Base-by-base conservation (phyloP, 331 rosid species). In the Telfairia occidentalis region DNA sequence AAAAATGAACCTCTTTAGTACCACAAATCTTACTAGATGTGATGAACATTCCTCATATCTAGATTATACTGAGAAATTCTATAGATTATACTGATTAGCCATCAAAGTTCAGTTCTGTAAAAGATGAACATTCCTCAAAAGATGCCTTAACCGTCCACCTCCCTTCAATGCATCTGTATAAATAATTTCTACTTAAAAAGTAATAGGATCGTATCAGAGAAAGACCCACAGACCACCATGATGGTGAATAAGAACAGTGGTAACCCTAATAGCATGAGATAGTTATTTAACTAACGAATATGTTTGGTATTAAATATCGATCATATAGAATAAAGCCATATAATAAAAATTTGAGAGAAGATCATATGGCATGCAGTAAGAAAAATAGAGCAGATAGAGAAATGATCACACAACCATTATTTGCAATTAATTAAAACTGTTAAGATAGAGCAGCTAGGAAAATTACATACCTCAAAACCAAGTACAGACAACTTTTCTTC, bases 401-500 rank as follows among this genome's bases (percentile, higher is more conserved):
- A 48, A 18, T 30, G 18, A 29, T 26, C 59, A 71, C 1, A 3
- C 46, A 71, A 71, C 75, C 40, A 71, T 18, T 7, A n/a, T 29
- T 71, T 55, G 37, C 49, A 38, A 24, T 24, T 3, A 35, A 19
- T 12, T 57, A 38, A 34, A 74, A 18, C 69, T 24, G 16, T 74
- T 29, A 30, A 38, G 48, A 48, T 54, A 34, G 69, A 49, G 52
- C 74, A 70, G 26, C 9, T n/a, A 26, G 72, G 26, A 54, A 13
- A 70, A 54, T 24, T 50, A 21, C 67, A 57, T 83, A 93, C 98
- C 97, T 91, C 97, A 79, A 93, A 93, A 71, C 84, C 83, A 77
- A 89, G 76, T 74, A 91, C 87, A 3, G 98, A 88, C 48, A 93
- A 43, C 86, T 85, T 88, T 79, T 91, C 97, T 81, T 91, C 96